phyloP scores from a whole-genome alignment of 495 filamentous ascomycete genomes.

The Halenospora varia region DNA sequence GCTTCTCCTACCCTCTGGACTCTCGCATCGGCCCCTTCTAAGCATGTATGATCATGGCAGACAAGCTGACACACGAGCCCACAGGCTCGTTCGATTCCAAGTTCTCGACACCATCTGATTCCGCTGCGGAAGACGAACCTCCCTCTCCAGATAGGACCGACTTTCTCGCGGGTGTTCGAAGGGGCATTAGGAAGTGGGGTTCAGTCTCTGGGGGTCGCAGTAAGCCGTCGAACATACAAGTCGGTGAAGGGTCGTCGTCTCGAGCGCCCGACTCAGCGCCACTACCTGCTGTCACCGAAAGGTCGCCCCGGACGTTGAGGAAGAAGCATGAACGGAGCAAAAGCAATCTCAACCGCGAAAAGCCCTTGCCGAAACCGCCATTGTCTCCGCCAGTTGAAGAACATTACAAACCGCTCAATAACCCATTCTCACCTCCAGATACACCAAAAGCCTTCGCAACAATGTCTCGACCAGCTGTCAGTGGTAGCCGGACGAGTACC shows the following conservation, averaged over 20 bases:
- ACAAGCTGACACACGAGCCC: constrained; percentile 21
- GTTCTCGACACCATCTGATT: constrained; percentile 24
- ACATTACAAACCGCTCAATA: constrained; percentile 1
- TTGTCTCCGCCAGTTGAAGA: constrained; percentile 15
- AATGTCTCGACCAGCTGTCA: constrained; percentile 21
- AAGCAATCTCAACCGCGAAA: constrained; percentile 46
- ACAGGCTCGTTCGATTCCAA: constrained; percentile 21
- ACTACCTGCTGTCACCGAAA: constrained; percentile 2
- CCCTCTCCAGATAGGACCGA: constrained; percentile 32
- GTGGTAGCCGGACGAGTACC: constrained; percentile 47
- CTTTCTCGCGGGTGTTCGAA: constrained; percentile 44
- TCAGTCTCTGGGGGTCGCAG: constrained; percentile 25
- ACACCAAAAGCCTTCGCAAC: constrained; percentile 15
- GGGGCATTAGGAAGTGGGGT: constrained; percentile 43
- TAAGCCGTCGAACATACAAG: constrained; percentile 21
- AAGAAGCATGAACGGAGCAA: constrained; percentile 43
- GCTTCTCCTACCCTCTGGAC: background rate
- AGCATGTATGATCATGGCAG: constrained; percentile 22
- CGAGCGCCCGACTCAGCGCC: constrained; percentile 5
- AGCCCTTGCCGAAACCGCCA: constrained; percentile 43
- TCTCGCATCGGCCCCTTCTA: constrained; percentile 4
- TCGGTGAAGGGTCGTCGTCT: constrained; percentile 3
- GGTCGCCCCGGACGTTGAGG: background rate
- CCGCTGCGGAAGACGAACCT: constrained; percentile 35
- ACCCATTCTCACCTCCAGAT: constrained; percentile 11